phyloP scores from a whole-genome alignment of 257 asterid species.

The Nicotiana knightiana region DNA sequence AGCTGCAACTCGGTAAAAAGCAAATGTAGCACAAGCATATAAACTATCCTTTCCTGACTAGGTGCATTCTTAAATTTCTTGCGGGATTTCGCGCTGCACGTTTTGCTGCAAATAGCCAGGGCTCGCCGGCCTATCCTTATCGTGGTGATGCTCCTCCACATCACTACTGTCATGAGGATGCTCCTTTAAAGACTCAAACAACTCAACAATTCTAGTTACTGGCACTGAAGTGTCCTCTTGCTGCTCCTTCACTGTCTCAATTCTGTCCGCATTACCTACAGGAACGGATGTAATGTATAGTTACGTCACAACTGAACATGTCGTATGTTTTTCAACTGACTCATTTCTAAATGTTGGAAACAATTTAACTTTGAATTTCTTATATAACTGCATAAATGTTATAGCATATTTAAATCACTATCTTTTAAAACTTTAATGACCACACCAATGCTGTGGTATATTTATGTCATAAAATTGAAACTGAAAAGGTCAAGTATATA shows the following conservation, averaged over 20 bases:
- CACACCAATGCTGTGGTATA: too few species aligned
- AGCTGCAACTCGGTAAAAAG: not conserved
- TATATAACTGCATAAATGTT: too few species aligned
- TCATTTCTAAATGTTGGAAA: too few species aligned
- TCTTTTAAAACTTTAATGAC: too few species aligned
- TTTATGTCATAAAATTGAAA: too few species aligned
- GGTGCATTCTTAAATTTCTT: not conserved
- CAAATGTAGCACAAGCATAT: not conserved
- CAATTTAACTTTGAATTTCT: too few species aligned
- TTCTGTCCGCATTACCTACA: not conserved
- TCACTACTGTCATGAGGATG: not conserved
- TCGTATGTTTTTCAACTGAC: too few species aligned
- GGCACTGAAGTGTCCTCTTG: not conserved
- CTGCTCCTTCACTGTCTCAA: not conserved
- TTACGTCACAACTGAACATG: too few species aligned
- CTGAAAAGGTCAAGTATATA: too few species aligned
- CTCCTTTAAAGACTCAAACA: not conserved
- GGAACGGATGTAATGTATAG: not conserved
- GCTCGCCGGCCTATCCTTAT: not conserved
- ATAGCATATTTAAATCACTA: not conserved
- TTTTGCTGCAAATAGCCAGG: slow-evolving; percentile 4
- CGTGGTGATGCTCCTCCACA: not conserved
- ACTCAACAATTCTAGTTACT: not conserved
- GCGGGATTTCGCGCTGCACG: slow-evolving; percentile 3
- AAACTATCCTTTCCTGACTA: not conserved